Evolutionary conservation across 2,329 filamentous ascomycete genomes (phyloP), one percentile per base, ranked within the genome.

Genomic region (Diaporthe citriasiana): DNA sequence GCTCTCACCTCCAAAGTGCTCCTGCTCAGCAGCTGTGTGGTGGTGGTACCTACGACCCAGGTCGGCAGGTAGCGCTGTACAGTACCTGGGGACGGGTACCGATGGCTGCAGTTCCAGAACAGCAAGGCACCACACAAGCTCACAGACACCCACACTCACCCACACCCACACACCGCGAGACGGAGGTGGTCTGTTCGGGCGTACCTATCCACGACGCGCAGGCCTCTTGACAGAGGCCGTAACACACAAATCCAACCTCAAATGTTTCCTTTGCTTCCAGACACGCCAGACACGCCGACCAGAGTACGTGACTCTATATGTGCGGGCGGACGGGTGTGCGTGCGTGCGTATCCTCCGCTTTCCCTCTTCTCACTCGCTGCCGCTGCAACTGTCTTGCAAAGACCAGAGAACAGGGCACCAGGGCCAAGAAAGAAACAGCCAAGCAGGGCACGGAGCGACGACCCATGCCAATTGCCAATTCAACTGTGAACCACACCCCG

Each of bases 381-480:
- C 40, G 45, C 70, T 45, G 47, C 45, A 60, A 27, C 47, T 42
- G 70, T 71, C 38, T 50, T 45, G 47, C 47, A 56, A 56, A 59
- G 66, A 55, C 60, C 66, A 70, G 56, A 70, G 72, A 63, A 56
- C 66, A 73, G 66, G 72, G 72, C 72, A 63, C 72, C 47, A 27
- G 66, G 65, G 68, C 72, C 55, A 73, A 69, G 51, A 70, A 60
- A 70, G 57, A 63, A 59, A 53, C 53, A 56, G 73, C 63, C 73
- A 74, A 74, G 73, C 70, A 70, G 55, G 59, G 47, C 42, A 40
- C 47, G 69, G 53, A 57, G 59, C 38, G 38, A 45, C 40, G 40
- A 63, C 47, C 60, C 70, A 55, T 65, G 68, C 27, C 63, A 40
- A 68, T 68, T 68, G 63, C 47, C 63, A 68, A 55, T 50, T 50